phyloP scores from a whole-genome alignment of 164 flowering plant genomes.

The Amborella trichopoda region DNA sequence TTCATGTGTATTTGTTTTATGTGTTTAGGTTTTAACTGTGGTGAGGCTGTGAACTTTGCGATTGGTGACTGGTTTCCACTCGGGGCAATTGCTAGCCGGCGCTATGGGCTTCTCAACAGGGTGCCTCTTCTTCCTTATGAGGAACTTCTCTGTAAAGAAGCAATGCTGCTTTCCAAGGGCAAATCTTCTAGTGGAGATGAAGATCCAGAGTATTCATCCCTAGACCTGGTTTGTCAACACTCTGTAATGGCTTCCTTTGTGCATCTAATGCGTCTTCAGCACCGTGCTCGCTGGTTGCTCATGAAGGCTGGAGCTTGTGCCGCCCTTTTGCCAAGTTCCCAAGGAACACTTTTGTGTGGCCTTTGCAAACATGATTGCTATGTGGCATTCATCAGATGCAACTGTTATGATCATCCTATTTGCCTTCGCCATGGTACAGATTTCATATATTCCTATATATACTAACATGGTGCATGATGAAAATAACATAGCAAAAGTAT shows the following conservation, averaged over 20 bases:
- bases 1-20: neutral
- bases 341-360: slow-evolving; percentile 77
- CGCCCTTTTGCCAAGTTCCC: slow-evolving; percentile 24
- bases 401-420: slow-evolving; percentile 53
- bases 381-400: slow-evolving; percentile 65
- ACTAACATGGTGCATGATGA: too few relatives aligned
- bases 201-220: slow-evolving; percentile 21
- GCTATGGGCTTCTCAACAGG: slow-evolving; percentile 79
- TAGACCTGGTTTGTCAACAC: slow-evolving; percentile 33
- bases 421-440: slow-evolving; percentile 89
- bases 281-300: slow-evolving; percentile 73
- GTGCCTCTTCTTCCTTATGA: slow-evolving; percentile 88
- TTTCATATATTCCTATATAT: neutral
- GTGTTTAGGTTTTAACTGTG: slow-evolving; percentile 83
- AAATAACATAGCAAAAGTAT: too few relatives aligned
- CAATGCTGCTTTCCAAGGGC: slow-evolving; percentile 48
- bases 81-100: slow-evolving; percentile 81
- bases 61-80: slow-evolving; percentile 89
- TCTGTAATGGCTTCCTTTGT: slow-evolving; percentile 61
- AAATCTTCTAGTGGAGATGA: slow-evolving; percentile 13
- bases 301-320: slow-evolving; percentile 36
- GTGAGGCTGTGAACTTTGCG: slow-evolving; percentile 99
- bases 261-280: slow-evolving; percentile 72
- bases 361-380: slow-evolving; percentile 95
- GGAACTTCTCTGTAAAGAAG: slow-evolving; percentile 91